Evolutionary conservation across 495 filamentous ascomycete genomes (phyloP), one percentile per base, ranked within the genome.

Genomic region (Astrocystis sublimbata): DNA sequence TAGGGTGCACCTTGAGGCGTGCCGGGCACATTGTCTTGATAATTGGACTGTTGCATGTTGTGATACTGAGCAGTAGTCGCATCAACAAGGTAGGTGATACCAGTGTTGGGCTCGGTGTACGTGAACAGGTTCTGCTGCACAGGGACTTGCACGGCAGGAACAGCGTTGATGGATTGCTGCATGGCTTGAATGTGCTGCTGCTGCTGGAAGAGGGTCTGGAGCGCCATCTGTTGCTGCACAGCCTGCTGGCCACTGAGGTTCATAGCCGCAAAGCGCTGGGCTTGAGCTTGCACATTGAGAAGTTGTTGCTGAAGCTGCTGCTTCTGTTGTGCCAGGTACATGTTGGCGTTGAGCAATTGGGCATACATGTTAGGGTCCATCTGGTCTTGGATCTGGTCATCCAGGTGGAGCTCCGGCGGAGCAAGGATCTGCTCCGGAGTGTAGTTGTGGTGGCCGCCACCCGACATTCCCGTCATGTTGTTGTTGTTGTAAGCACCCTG

Each of bases 241-340:
- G 68, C 66, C 43, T 77, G 72, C 68, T 81, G 79, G 8, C 70
- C 72, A 47, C 73, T 76, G 57, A 93, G 66, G 66, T 76, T 92
- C 72, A 96, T 73, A 50, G 81, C 84, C 68, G 92, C 89, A 75
- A 92, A 92, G 73, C 93, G 91, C 76, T 93, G 82, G 38, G 85
- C 84, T 42, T 84, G 81, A 23, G 82, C 80, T 67, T 86, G 83
- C 6, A 88, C 79, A 46, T 70, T 79, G 26, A 78, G 72, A 41
- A 86, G 72, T 68, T 86, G 85, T 65, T 86, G 83, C 66, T 85
- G 83, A 52, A 97, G 81, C 50, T 88, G 88, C 76, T 94, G 90
- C 74, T 96, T 92, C 73, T 96, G 91, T 59, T 93, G 89, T 26
- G 91, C 89, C 36, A 97, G 79, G 63, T 93, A 92, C 51, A 92